Evolutionary conservation across 1,284 basidiomycete species (phyloP).

Genomic region (Sanghuangporus sanghuang): DNA sequence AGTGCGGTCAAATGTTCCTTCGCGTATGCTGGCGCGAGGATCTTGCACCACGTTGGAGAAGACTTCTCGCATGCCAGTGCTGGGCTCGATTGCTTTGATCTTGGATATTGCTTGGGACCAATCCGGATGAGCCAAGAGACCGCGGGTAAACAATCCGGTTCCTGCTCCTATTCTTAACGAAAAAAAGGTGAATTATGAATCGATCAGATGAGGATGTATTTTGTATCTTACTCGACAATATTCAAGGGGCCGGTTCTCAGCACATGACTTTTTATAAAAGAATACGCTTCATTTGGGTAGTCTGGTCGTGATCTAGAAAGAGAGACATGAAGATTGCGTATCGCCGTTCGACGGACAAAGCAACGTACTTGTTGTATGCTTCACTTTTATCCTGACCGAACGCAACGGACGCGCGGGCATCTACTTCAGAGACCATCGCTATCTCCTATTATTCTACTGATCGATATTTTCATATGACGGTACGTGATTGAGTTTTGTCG

Average conservation of each 20-base stretch:
- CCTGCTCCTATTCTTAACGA: conserved; percentile 59
- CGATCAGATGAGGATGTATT: neutral
- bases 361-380: neutral
- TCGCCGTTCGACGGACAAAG: neutral
- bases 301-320: conserved; percentile 56
- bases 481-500: too few species aligned
- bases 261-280: conserved; percentile 46
- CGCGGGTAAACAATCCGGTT: conserved; percentile 77
- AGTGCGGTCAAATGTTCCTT: conserved; percentile 64
- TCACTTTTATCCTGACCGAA: neutral
- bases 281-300: conserved; percentile 54
- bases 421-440: neutral
- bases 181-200: neutral
- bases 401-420: neutral
- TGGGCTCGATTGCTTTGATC: conserved; percentile 67
- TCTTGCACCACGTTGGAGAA: conserved; percentile 52
- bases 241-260: conserved; percentile 40
- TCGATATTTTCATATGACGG: neutral
- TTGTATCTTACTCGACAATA: conserved; percentile 55
- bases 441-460: neutral
- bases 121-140: conserved; percentile 56
- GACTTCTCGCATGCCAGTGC: conserved; percentile 61
- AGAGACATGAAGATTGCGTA: neutral
- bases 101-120: conserved; percentile 44
- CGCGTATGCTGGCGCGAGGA: conserved; percentile 39